Evolutionary conservation across 441 rosid species (phyloP).

Genomic region (Eutrema salsugineum): DNA sequence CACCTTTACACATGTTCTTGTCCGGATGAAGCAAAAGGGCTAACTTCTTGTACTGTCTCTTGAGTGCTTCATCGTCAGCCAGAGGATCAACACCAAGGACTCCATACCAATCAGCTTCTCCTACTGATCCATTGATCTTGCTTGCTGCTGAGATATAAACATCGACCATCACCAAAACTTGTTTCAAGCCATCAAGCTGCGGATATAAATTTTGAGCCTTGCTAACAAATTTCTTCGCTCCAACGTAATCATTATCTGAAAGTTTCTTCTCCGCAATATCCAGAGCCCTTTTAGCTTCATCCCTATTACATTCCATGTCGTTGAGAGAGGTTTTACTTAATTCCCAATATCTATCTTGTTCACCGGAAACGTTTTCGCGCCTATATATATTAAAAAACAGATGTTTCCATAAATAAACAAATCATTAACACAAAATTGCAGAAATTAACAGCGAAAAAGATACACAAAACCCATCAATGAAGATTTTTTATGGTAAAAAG

Average conservation of each 20-base stretch:
- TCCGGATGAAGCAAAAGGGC: conserved; percentile 89
- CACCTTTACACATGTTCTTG: conserved; percentile 73
- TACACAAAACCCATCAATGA: too few species aligned
- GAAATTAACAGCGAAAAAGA: too few species aligned
- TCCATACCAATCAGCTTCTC: conserved; percentile 67
- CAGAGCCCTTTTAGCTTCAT: conserved; percentile 74
- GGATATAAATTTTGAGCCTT: conserved; percentile 80
- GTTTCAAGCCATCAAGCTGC: conserved; percentile 61
- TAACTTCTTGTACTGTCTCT: conserved; percentile 65
- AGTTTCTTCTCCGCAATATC: conserved; percentile 77
- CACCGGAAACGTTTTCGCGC: too few species aligned
- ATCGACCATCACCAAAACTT: conserved; percentile 51
- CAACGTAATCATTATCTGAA: conserved; percentile 48
- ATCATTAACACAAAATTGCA: too few species aligned
- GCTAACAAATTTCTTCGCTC: conserved; percentile 58
- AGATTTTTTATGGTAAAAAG: too few species aligned
- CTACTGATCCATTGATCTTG: conserved; percentile 40
- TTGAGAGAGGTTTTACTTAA: too few species aligned
- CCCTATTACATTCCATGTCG: conserved; percentile 50
- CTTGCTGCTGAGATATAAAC: conserved; percentile 59
- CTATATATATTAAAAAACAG: too few species aligned
- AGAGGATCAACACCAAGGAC: conserved; percentile 62
- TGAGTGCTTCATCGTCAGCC: conserved; percentile 66
- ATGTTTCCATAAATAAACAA: too few species aligned
- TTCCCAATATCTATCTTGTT: too few species aligned